phyloP scores from a whole-genome alignment of 2,329 filamentous ascomycete species.

The Ascochyta clinopodiicola region DNA sequence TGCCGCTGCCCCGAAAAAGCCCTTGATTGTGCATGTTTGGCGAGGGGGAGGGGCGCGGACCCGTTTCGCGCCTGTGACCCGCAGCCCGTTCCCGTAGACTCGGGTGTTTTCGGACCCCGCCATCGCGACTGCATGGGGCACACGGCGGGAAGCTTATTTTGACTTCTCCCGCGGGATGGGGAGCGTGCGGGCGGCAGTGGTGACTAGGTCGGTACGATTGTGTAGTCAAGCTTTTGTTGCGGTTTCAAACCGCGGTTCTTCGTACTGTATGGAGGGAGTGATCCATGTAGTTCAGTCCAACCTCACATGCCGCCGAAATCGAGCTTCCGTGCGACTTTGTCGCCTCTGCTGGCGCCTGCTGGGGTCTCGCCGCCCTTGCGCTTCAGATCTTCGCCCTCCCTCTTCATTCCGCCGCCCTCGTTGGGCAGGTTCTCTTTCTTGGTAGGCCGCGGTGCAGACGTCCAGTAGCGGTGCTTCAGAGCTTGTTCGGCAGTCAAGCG shows the following conservation, averaged over 20 bases:
- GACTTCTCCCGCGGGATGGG: constrained; percentile 4
- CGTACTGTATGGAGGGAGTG: neutral
- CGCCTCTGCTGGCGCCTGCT: constrained; percentile 66
- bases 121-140: constrained; percentile 1
- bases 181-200: neutral
- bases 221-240: neutral
- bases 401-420: constrained; percentile 69
- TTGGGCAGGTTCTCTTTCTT: constrained; percentile 84
- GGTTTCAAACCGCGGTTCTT: no score
- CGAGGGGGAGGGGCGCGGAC: neutral
- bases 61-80: constrained; percentile 3
- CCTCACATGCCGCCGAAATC: constrained; percentile 37
- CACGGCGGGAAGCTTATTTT: constrained; percentile 15
- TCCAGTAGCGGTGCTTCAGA: constrained; percentile 87
- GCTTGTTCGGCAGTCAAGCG: constrained; percentile 79
- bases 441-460: constrained; percentile 80
- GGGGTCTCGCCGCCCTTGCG: constrained; percentile 71
- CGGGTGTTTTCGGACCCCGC: constrained; percentile 12
- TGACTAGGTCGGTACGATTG: neutral
- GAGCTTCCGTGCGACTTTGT: constrained; percentile 82
- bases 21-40: neutral
- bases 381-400: constrained; percentile 83
- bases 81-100: neutral
- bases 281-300: no score
- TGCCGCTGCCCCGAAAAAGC: neutral